Evolutionary conservation across 352 stramenopile species (phyloP), one percentile per base, ranked within the genome.

Genomic region (Halophytophthora batemanensis): DNA sequence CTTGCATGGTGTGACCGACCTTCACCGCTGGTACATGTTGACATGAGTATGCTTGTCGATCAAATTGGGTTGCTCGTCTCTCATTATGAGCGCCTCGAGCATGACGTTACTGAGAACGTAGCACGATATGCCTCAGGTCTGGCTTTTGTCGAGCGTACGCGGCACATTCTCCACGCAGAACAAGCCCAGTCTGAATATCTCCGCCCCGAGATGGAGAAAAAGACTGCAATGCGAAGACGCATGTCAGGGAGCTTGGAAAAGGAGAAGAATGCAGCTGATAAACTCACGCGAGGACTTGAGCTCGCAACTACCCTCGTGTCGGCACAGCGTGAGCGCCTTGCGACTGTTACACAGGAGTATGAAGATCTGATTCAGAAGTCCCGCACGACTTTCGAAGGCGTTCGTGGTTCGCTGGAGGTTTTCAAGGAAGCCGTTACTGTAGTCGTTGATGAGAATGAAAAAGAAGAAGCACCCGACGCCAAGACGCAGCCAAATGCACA

Each of bases 201-300:
- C 10, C 62, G 81, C 7, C 77, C 76, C 2, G 74, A 90, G 54
- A 73, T 86, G 56, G 59, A 40, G 1, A 61, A 68, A 22, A 74
- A 76, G 35, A 61, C 73, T 0, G 72, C 73, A 3, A 22, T 71
- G 7, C 73, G 72, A 36, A 59, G 79, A 2, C 54, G 50, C 17
- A 86, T 87, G 77, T 90, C 77, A 3, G 79, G 70, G 0, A 82
- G 62, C 11, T 49, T 86, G n/a, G 76, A 90, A 39, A 72, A 69
- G 23, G 74, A 87, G 31, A 71, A 81, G 28, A 59, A 86, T 6
- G 42, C 58, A 11, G 45, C 66, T 1, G 71, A 65, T 18, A 92
- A 90, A 45, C 51, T 87, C 6, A 55, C 54, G 2, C 59, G 63
- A 31, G 67, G 62, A 0, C 65, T 90, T 2, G 74, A 84, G 33